These are phyloP conservation scores for Podaxis mareebaensis DNA, from an alignment of 768 basidiomycete species.

Conservation along the genomic window DNA sequence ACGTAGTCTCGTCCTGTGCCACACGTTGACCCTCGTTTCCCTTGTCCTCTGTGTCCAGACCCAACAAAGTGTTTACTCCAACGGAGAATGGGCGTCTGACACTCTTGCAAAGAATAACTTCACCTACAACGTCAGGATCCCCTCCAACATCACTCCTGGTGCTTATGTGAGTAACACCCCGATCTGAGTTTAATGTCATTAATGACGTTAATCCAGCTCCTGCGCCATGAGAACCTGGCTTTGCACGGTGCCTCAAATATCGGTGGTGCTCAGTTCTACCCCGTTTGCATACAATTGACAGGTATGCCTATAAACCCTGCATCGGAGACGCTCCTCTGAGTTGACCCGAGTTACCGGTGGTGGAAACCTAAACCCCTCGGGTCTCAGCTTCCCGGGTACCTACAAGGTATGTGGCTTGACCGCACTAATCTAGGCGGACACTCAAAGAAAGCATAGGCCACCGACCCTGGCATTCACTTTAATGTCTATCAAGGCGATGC, in stretches of 20 bases:
- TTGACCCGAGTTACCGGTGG: conserved; percentile 31
- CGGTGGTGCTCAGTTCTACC: conserved; percentile 41
- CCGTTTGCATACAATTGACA: conserved; percentile 40
- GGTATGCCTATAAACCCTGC: conserved; percentile 17
- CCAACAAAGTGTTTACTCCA: conserved; percentile 34
- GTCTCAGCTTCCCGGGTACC: conserved; percentile 37
- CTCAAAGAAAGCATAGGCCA: conserved; percentile 24
- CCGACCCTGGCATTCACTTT: conserved; percentile 37
- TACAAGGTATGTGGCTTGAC: conserved; percentile 27
- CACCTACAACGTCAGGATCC: conserved; percentile 37
- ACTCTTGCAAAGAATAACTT: conserved; percentile 34
- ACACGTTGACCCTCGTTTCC: not conserved
- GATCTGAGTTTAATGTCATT: not conserved
- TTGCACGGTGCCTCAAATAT: conserved; percentile 32
- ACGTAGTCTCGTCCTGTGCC: not conserved
- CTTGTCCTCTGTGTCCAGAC: conserved; percentile 25
- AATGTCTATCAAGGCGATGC: conserved; percentile 37
- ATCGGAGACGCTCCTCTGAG: not conserved
- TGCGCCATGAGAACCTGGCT: conserved; percentile 41
- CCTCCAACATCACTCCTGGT: conserved; percentile 37
- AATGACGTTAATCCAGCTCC: conserved; percentile 24
- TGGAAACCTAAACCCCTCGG: conserved; percentile 35
- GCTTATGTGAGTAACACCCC: conserved; percentile 30
- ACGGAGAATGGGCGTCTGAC: conserved; percentile 40
- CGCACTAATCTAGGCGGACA: not conserved